A percentile compares a stretch with the other conserved stretches of the same genome.
These are phyloP conservation scores for Penicillium sp. DNA, from an alignment of 2,329 filamentous ascomycete species.

Conservation along the genomic window DNA sequence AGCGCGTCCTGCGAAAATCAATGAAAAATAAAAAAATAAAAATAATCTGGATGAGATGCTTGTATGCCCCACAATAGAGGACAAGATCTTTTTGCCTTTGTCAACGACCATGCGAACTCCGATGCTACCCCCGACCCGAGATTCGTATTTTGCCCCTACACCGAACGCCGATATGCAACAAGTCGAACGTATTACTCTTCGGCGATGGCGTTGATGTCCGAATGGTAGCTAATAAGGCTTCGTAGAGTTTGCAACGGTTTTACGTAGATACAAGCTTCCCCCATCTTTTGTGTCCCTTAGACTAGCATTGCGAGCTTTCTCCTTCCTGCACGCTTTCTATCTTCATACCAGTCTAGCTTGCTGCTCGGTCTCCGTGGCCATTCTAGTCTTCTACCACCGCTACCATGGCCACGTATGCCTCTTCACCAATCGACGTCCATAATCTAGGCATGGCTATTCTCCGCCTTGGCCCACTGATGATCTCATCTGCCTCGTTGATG, in stretches of 20 bases:
- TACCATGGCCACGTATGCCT: neutral
- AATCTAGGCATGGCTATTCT: neutral
- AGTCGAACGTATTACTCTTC: no score
- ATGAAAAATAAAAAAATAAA: no score
- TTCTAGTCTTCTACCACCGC: neutral
- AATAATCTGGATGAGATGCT: no score
- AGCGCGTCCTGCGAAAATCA: no score
- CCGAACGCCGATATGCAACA: neutral
- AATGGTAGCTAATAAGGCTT: neutral
- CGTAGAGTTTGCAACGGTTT: neutral
- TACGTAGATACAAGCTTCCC: neutral
- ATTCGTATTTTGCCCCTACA: neutral
- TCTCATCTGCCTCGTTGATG: neutral
- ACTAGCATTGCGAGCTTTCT: no score
- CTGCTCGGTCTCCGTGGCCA: no score
- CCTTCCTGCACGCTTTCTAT: no score
- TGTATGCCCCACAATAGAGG: no score
- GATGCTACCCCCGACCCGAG: neutral
- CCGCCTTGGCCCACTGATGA: neutral
- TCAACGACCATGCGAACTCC: neutral
- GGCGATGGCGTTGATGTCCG: neutral
- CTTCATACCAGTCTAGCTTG: no score
- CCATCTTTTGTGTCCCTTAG: no score
- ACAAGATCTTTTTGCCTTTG: neutral
- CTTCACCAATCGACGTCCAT: neutral